Conservation (phyloP, 1,139 yeast species). For the Blastobotrys petasosporus region DNA sequence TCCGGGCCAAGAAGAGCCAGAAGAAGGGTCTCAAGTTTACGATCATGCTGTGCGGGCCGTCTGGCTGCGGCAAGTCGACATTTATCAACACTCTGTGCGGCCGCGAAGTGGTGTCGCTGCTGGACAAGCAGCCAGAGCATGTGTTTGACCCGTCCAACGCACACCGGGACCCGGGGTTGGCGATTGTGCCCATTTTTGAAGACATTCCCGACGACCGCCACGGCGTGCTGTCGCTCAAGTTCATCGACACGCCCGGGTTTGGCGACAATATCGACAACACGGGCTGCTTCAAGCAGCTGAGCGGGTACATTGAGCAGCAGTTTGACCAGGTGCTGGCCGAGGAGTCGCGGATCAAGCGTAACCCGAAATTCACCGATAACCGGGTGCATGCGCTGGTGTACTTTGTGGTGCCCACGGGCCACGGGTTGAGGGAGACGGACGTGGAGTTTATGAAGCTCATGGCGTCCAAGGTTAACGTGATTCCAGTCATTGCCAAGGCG, state of each 20-base stretch:
- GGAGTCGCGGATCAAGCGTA: slow-evolving; percentile 87
- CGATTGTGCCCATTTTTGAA: slow-evolving; percentile 40
- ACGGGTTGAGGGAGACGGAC: slow-evolving; percentile 68
- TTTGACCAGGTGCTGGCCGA: slow-evolving; percentile 92
- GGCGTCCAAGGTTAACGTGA: slow-evolving; percentile 75
- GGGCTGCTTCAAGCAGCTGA: slow-evolving; percentile 65
- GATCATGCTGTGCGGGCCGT: slow-evolving; percentile 70
- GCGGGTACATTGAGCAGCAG: slow-evolving; percentile 75
- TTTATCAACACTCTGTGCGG: slow-evolving; percentile 87
- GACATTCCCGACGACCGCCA: slow-evolving; percentile 52
- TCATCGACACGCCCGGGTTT: slow-evolving; percentile 74
- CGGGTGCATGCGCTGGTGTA: slow-evolving; percentile 69
- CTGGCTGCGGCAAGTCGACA: slow-evolving; percentile 80
- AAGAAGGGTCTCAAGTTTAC: slow-evolving; percentile 83
- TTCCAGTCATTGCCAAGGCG: slow-evolving; percentile 83
- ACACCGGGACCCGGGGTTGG: slow-evolving; percentile 44
- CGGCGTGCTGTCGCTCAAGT: slow-evolving; percentile 59
- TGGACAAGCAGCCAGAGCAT: slow-evolving; percentile 19
- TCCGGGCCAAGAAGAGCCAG: slow-evolving; percentile 63
- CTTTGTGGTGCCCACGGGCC: slow-evolving; percentile 70
- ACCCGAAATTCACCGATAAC: slow-evolving; percentile 71
- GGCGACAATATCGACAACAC: slow-evolving; percentile 66
- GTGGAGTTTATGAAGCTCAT: slow-evolving; percentile 73
- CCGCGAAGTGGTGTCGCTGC: slow-evolving; percentile 58
- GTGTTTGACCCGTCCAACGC: slow-evolving; percentile 40